These are phyloP conservation scores for Cryptosporidium ubiquitum DNA, from an alignment of 169 alveolate species.

Conservation along the genomic window DNA sequence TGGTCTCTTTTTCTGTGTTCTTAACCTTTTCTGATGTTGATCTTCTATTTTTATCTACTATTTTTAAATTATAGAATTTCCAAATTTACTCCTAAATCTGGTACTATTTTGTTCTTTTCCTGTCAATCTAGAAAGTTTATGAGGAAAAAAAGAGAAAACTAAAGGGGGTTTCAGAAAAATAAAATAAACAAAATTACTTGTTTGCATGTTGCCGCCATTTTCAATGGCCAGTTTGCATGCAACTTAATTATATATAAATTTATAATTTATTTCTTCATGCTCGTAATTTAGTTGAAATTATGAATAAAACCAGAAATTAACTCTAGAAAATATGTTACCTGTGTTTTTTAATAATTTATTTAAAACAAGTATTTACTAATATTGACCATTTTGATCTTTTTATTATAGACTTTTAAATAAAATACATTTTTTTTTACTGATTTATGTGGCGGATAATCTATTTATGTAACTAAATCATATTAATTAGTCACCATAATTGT, in stretches of 20 bases:
- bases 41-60: neutral
- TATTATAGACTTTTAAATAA: neutral
- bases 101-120: neutral
- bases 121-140: conserved; percentile 5
- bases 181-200: conserved; percentile 18
- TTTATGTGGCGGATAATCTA: conserved; percentile 13
- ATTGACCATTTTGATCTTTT: conserved; percentile 11
- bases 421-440: neutral
- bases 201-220: conserved; percentile 27
- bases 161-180: neutral
- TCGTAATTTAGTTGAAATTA: neutral
- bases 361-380: neutral
- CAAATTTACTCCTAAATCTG: neutral
- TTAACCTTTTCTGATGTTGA: neutral
- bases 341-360: neutral
- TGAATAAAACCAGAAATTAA: neutral
- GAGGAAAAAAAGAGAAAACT: neutral
- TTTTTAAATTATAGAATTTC: neutral
- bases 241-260: neutral
- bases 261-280: neutral
- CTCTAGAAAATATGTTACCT: neutral
- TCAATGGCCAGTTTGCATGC: neutral
- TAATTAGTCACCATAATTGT: too few species aligned
- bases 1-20: neutral
- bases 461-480: neutral